These are phyloP conservation scores for Sarocladiaceae sp. DNA, from an alignment of 2,329 filamentous ascomycete genomes.

Conservation along the genomic window DNA sequence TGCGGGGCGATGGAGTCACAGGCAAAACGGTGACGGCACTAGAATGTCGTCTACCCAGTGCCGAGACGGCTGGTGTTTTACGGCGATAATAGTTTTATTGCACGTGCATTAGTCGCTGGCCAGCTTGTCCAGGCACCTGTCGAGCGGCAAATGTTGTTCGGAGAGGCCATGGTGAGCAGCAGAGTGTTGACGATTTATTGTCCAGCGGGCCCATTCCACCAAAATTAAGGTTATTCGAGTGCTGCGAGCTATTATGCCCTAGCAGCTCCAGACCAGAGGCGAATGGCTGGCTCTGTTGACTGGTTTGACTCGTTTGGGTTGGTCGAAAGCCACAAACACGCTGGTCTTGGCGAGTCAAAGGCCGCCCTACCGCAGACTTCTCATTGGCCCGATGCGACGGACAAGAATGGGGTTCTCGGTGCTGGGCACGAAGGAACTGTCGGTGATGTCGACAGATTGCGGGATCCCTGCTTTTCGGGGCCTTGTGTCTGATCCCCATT, in stretches of 20 bases:
- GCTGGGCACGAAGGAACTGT: background rate
- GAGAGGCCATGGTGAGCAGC: background rate
- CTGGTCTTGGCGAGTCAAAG: no score
- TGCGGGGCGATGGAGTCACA: background rate
- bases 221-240: conserved; percentile 1
- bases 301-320: background rate
- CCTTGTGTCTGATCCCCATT: no score
- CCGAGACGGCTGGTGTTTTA: background rate
- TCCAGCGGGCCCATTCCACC: no score
- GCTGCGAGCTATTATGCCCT: background rate
- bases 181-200: background rate
- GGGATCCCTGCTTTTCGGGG: background rate
- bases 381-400: background rate
- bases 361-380: background rate
- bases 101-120: no score
- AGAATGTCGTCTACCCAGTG: background rate
- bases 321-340: background rate
- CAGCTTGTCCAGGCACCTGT: no score
- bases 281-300: no score
- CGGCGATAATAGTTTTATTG: background rate
- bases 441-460: background rate
- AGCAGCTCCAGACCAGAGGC: background rate
- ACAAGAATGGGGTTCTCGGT: background rate
- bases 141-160: no score
- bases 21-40: background rate